These are phyloP conservation scores for Cryptococcus sp. DNA, from an alignment of 1,284 basidiomycete species.

Conservation along the genomic window DNA sequence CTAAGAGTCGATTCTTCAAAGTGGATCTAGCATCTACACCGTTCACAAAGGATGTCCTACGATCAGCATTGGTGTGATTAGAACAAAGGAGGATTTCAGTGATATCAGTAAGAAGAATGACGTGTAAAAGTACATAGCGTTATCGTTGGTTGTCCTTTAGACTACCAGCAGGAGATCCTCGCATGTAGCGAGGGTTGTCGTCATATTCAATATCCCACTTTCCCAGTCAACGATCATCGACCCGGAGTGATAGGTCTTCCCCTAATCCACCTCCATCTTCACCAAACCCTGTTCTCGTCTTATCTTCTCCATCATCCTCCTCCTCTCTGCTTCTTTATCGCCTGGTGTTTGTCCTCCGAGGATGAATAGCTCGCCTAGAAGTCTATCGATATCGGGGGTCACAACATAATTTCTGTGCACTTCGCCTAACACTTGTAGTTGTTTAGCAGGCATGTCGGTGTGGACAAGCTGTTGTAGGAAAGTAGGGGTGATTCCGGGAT, in stretches of 20 bases:
- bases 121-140: not conserved
- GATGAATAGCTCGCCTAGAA: slow-evolving; percentile 65
- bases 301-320: slow-evolving; percentile 22
- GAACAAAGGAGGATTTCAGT: slow-evolving; percentile 35
- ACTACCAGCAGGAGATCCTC: no score
- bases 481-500: slow-evolving; percentile 74
- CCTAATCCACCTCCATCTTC: slow-evolving; percentile 54
- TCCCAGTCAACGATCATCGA: no score
- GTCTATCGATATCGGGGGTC: slow-evolving; percentile 74
- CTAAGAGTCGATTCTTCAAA: no score
- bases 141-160: no score
- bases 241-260: not conserved
- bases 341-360: slow-evolving; percentile 43
- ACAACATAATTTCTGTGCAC: slow-evolving; percentile 79
- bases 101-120: slow-evolving; percentile 13
- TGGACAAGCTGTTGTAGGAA: slow-evolving; percentile 85
- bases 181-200: no score
- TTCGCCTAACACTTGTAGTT: slow-evolving; percentile 70
- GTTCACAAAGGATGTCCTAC: not conserved
- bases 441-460: slow-evolving; percentile 59
- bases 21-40: no score
- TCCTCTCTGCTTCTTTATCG: slow-evolving; percentile 51
- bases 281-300: slow-evolving; percentile 55
- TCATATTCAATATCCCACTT: no score
- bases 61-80: not conserved